Percentiles rank a stretch among this genome's conserved stretches.
Conservation (phyloP, 2,329 filamentous ascomycete species). For the Stagonosporopsis vannaccii region DNA sequence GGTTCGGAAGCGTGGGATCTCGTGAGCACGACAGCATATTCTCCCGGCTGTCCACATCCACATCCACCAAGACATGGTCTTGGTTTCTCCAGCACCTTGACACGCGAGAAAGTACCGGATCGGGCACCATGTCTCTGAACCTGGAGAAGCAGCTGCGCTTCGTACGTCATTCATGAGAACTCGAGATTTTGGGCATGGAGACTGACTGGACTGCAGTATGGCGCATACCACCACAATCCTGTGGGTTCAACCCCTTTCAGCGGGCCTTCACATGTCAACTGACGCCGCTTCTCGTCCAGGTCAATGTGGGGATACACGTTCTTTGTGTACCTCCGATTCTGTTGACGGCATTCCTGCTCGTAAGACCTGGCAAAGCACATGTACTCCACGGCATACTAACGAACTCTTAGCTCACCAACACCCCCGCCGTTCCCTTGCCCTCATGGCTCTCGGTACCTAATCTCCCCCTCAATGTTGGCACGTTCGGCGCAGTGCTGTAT, state of each 20-base stretch:
- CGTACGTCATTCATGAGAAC: slow-evolving; percentile 61
- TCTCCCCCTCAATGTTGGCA: slow-evolving; percentile 67
- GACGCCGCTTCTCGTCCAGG: slow-evolving; percentile 52
- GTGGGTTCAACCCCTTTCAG: slow-evolving; percentile 51
- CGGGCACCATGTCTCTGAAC: slow-evolving; percentile 65
- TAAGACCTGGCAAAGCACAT: slow-evolving; percentile 54
- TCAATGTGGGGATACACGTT: slow-evolving; percentile 82
- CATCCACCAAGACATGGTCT: slow-evolving; percentile 39
- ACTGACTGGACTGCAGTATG: slow-evolving; percentile 66
- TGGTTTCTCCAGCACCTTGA: slow-evolving; percentile 34
- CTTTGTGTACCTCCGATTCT: slow-evolving; percentile 79
- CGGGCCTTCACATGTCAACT: slow-evolving; percentile 29
- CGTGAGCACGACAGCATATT: slow-evolving; percentile 11
- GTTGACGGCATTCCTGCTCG: slow-evolving; percentile 73
- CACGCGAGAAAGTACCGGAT: slow-evolving; percentile 38
- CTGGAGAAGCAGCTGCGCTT: slow-evolving; percentile 84
- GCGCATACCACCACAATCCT: slow-evolving; percentile 80
- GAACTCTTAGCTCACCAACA: slow-evolving; percentile 62
- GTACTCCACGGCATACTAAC: neutral
- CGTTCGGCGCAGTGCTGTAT: slow-evolving; percentile 68
- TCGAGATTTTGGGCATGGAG: neutral
- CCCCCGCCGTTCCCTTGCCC: slow-evolving; percentile 62
- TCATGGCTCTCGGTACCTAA: slow-evolving; percentile 62
- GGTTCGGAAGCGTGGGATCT: slow-evolving; percentile 21
- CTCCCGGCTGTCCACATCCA: slow-evolving; percentile 3